Evolutionary conservation across 768 basidiomycete species (phyloP), one percentile per base, ranked within the genome.

Genomic region (Tulasnella sp.): DNA sequence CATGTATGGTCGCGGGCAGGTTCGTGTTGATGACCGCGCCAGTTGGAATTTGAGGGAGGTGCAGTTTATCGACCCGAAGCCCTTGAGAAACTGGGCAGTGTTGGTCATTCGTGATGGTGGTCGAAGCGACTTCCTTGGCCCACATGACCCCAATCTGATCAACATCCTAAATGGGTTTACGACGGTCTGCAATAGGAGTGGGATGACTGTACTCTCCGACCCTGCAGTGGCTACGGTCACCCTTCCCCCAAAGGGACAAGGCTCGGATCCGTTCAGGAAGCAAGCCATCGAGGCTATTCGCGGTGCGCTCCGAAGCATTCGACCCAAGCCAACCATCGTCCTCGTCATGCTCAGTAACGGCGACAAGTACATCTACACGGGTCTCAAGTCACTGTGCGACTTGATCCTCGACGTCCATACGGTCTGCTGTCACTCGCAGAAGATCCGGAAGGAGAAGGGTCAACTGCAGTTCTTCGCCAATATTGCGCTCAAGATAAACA

Each of bases 401-500:
- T 89, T 93, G 76, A 88, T 91, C 79, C 83, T 94, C n/a, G 94
- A 94, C 0, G 83, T 87, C 8, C 83, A 90, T 14, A 93, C 92
- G 20, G 91, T 95, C 6, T 96, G 94, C 82, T 93, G 93, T 18
- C 94, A 94, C 80, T 87, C 91, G 1, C 85, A 86, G 41, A 95
- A 94, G 85, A 90, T 96, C 83, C 88, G 91, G 81, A 94, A 91
- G 85, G 89, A 91, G 78, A 90, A 85, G 82, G 92, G 91, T 82
- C 93, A 93, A 83, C 92, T 93, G 72, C 93, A 95, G 82, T 96
- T 96, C 84, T 89, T 94, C 78, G 93, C 94, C 14, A 96, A 80
- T 54, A 81, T 95, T 48, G 93, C 93, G 0, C 86, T 96, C 79
- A 96, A 96, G 83, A 89, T 94, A 11, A 96, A 96, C 83, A 91